A percentile compares a stretch with the other conserved stretches of the same genome.
Conservation (phyloP, 495 filamentous ascomycete genomes). For the Hypoxylon lienhwacheense region DNA sequence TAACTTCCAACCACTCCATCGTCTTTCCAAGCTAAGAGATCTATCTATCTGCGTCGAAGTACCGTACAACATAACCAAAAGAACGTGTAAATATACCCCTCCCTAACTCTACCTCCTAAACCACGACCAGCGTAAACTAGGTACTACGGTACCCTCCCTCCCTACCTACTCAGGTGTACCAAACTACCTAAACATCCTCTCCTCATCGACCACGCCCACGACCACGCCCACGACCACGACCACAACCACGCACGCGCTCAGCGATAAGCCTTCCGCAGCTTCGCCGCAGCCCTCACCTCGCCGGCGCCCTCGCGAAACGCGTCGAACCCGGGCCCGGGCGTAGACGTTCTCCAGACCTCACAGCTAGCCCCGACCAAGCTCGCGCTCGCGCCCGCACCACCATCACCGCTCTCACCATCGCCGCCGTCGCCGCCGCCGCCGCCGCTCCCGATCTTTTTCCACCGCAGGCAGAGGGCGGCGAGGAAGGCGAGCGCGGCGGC, state of each 20-base stretch:
- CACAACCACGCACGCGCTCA: too few relatives aligned
- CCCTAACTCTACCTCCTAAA: too few relatives aligned
- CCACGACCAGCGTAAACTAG: too few relatives aligned
- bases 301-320: constrained; percentile 22
- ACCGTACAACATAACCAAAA: too few relatives aligned
- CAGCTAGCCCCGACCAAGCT: background rate
- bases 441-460: constrained; percentile 51
- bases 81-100: too few relatives aligned
- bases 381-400: too few relatives aligned
- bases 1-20: too few relatives aligned
- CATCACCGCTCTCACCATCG: background rate
- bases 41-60: too few relatives aligned
- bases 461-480: constrained; percentile 43
- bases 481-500: constrained; percentile 46
- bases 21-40: too few relatives aligned
- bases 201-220: background rate
- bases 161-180: background rate
- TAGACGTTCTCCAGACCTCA: constrained; percentile 13
- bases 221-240: background rate
- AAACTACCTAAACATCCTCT: background rate
- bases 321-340: constrained; percentile 27
- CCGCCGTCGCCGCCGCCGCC: background rate
- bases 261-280: constrained; percentile 5
- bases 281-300: constrained; percentile 19
- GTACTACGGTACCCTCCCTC: too few relatives aligned